These are phyloP conservation scores for Fusarium sororula DNA, from an alignment of 2,329 filamentous ascomycete species.

Conservation along the genomic window DNA sequence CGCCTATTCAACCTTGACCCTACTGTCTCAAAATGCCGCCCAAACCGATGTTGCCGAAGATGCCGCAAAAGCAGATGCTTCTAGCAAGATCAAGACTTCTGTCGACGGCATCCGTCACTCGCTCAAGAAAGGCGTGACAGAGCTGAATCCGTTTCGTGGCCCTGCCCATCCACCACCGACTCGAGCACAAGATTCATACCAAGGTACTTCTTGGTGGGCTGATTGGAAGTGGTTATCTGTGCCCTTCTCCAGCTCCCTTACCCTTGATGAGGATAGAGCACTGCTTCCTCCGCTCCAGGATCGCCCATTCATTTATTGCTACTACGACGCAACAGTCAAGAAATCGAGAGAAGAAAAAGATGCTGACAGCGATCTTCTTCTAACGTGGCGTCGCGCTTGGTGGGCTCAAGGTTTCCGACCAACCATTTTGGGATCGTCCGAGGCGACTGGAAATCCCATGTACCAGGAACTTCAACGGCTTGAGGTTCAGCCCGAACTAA, in stretches of 20 bases:
- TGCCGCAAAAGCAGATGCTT: neutral
- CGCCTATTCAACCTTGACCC: slow-evolving; percentile 63
- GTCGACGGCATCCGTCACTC: slow-evolving; percentile 55
- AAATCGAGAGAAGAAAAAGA: slow-evolving; percentile 72
- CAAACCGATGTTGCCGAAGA: neutral
- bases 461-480: slow-evolving; percentile 75
- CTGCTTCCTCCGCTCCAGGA: slow-evolving; percentile 79
- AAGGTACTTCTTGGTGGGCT: slow-evolving; percentile 83
- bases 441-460: slow-evolving; percentile 84
- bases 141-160: slow-evolving; percentile 72
- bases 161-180: slow-evolving; percentile 76
- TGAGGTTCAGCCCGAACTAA: slow-evolving; percentile 68
- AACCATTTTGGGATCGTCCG: slow-evolving; percentile 78
- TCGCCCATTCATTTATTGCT: slow-evolving; percentile 86
- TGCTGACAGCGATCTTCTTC: slow-evolving; percentile 80
- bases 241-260: slow-evolving; percentile 84
- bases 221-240: slow-evolving; percentile 88
- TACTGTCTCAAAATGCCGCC: slow-evolving; percentile 49
- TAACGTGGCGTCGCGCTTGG: slow-evolving; percentile 93
- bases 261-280: slow-evolving; percentile 82
- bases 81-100: slow-evolving; percentile 60
- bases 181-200: slow-evolving; percentile 81
- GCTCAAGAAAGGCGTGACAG: slow-evolving; percentile 55
- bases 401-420: slow-evolving; percentile 94
- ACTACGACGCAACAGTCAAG: slow-evolving; percentile 76